Conservation (phyloP, 2,329 filamentous ascomycete genomes). For the Periglandula ipomoeae region DNA sequence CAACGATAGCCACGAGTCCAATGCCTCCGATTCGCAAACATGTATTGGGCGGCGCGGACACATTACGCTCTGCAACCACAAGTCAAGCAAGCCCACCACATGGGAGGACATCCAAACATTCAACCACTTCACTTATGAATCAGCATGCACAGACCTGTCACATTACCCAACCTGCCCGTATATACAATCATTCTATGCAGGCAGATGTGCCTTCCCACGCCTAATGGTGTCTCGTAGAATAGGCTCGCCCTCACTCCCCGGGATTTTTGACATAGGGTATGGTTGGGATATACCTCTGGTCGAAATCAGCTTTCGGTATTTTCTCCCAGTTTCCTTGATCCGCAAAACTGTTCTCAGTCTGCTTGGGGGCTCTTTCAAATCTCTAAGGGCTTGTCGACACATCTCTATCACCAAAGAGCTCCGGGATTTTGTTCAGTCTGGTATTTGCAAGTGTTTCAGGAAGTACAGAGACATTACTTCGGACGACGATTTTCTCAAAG, state of each 20-base stretch:
- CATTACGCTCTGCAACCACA: constrained; percentile 1
- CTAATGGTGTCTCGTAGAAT: not conserved
- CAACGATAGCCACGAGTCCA: not conserved
- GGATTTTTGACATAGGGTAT: not conserved
- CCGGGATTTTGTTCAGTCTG: not conserved
- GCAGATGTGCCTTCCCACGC: not conserved
- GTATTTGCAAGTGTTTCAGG: constrained; percentile 1
- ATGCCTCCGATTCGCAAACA: not conserved
- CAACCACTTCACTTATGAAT: not conserved
- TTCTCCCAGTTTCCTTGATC: not conserved
- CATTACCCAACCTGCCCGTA: not conserved
- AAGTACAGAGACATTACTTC: not conserved
- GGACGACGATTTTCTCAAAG: not conserved
- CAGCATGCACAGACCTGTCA: not conserved
- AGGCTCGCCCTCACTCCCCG: not conserved
- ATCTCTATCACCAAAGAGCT: not conserved
- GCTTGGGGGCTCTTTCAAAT: not conserved
- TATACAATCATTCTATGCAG: not conserved
- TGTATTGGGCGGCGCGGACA: constrained; percentile 4
- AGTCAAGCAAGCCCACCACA: not conserved
- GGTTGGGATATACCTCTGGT: not conserved
- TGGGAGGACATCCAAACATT: not conserved
- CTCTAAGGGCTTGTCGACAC: not conserved
- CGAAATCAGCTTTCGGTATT: not conserved
- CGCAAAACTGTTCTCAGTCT: not conserved